phyloP scores from a whole-genome alignment of 352 stramenopile genomes.

The Albugo candida region DNA sequence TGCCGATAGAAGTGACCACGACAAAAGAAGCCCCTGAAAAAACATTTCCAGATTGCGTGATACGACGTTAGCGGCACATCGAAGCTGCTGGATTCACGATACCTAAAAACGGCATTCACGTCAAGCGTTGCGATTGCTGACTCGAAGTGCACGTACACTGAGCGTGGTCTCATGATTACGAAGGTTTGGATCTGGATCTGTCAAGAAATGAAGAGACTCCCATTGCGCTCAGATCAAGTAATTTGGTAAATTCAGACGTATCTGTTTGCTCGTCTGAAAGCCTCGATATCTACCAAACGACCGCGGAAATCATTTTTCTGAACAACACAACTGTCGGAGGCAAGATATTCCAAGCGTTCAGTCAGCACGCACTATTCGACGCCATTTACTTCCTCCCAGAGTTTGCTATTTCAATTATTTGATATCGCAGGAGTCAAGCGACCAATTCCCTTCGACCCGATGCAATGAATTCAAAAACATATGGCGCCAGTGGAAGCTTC shows the following conservation, averaged over 20 bases:
- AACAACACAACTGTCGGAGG: constrained; percentile 79
- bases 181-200: constrained; percentile 56
- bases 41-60: too few species aligned
- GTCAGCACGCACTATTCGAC: constrained; percentile 70
- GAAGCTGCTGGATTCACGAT: too few species aligned
- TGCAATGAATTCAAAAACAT: constrained; percentile 51
- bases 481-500: constrained; percentile 84
- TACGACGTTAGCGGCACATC: too few species aligned
- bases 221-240: constrained; percentile 62
- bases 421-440: constrained; percentile 46
- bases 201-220: constrained; percentile 67
- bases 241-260: constrained; percentile 48
- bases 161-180: constrained; percentile 32
- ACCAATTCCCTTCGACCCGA: constrained; percentile 49
- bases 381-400: constrained; percentile 61
- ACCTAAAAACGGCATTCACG: constrained; percentile 26
- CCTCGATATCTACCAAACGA: constrained; percentile 85
- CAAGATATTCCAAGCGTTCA: constrained; percentile 64
- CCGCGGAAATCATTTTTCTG: constrained; percentile 88
- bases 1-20: too few species aligned
- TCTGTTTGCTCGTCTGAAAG: constrained; percentile 80
- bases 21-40: too few species aligned
- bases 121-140: constrained; percentile 36
- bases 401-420: constrained; percentile 55
- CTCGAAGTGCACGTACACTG: constrained; percentile 41